Conservation (phyloP, 2,329 filamentous ascomycete species). For the Clarireedia paspali region DNA sequence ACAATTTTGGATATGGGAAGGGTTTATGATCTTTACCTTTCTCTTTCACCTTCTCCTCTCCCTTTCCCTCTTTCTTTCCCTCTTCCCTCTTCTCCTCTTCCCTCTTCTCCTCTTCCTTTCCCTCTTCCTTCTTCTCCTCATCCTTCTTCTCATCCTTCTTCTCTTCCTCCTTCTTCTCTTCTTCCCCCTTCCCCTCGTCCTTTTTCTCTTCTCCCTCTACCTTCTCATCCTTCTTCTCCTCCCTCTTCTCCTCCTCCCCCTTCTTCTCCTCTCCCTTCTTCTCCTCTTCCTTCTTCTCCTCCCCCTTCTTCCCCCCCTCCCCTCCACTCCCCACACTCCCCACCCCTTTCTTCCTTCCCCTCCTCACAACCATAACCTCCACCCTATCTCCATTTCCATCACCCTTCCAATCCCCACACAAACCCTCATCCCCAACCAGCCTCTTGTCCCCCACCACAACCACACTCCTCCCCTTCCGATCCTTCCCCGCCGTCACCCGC, state of each 20-base stretch:
- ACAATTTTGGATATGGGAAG: no score
- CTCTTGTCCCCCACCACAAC: not conserved
- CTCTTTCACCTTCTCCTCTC: not conserved
- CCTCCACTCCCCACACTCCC: not conserved
- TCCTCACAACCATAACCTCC: not conserved
- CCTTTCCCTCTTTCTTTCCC: constrained; percentile 3
- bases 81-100: not conserved
- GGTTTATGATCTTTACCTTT: not conserved
- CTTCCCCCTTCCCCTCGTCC: not conserved
- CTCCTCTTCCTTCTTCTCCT: not conserved
- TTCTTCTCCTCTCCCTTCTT: not conserved
- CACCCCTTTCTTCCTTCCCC: not conserved
- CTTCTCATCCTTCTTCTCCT: not conserved
- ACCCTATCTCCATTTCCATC: not conserved
- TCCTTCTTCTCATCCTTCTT: constrained; percentile 1
- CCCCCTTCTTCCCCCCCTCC: not conserved
- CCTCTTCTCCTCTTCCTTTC: not conserved
- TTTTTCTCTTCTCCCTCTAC: not conserved
- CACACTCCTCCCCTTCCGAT: constrained; percentile 1
- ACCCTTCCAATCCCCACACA: no score
- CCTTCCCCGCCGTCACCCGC: constrained; percentile 1
- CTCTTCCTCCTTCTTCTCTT: not conserved
- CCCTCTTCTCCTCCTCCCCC: not conserved
- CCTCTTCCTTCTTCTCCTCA: constrained; percentile 11
- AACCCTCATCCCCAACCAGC: not conserved